phyloP scores from a whole-genome alignment of 139 green algal species.

The Chlamydomonas urium region DNA sequence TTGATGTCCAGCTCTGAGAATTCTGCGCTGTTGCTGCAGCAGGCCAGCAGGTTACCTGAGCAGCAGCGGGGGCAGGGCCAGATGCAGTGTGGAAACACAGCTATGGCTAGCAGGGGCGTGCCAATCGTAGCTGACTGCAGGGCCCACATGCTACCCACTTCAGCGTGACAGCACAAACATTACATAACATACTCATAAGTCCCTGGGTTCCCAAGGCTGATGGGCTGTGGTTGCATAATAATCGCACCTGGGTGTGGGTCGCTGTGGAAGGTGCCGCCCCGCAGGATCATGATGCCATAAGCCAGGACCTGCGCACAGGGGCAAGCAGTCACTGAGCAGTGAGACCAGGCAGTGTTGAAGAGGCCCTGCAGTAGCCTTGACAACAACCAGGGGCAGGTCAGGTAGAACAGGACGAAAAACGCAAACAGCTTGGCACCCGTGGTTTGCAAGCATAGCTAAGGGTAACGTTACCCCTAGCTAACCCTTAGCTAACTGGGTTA shows the following conservation, averaged over 20 bases:
- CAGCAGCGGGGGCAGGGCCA: not conserved
- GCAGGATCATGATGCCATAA: slow-evolving; percentile 45
- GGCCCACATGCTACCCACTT: too few species aligned
- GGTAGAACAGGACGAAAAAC: slow-evolving; percentile 6
- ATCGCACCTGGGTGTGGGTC: slow-evolving; percentile 51
- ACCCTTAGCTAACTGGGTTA: too few species aligned
- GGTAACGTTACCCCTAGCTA: not conserved
- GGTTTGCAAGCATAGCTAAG: not conserved
- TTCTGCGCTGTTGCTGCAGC: not conserved
- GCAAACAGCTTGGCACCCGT: not conserved
- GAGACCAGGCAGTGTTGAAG: too few species aligned
- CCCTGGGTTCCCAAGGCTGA: too few species aligned
- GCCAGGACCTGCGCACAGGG: slow-evolving; percentile 19
- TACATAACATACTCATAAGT: too few species aligned
- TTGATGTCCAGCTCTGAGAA: not conserved
- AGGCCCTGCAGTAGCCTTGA: too few species aligned
- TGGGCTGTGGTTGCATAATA: too few species aligned
- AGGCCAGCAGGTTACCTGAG: slow-evolving; percentile 20
- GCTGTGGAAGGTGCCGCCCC: slow-evolving; percentile 44
- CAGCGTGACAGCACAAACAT: too few species aligned
- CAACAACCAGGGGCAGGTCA: not conserved
- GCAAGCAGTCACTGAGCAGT: not conserved
- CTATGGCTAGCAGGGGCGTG: too few species aligned
- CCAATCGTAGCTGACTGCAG: too few species aligned
- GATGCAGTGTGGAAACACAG: too few species aligned